A percentile compares a stretch with the other conserved stretches of the same genome.
Evolutionary conservation across 1,284 basidiomycete genomes (phyloP).

Genomic region (Ustilago nuda): DNA sequence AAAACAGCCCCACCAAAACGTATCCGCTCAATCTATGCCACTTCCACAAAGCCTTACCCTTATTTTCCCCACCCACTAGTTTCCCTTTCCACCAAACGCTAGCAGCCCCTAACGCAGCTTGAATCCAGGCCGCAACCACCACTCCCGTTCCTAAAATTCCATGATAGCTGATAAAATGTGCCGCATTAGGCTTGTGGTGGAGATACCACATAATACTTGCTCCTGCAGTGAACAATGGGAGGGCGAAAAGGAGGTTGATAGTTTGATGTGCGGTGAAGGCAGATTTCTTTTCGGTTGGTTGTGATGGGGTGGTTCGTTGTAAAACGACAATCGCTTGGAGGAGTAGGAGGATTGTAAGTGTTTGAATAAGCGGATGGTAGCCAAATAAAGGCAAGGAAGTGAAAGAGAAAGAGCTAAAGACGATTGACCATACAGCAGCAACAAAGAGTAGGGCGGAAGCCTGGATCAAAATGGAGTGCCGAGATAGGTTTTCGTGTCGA

Average conservation of each 20-base stretch:
- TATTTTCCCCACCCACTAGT: conserved; percentile 44
- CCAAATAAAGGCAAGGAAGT: conserved; percentile 53
- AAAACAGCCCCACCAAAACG: conserved; percentile 46
- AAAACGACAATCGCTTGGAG: conserved; percentile 56
- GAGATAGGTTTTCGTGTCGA: conserved; percentile 25
- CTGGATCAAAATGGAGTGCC: conserved; percentile 21
- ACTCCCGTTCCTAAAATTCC: conserved; percentile 49
- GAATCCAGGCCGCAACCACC: conserved; percentile 50
- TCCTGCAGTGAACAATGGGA: conserved; percentile 57
- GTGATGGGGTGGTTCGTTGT: conserved; percentile 40
- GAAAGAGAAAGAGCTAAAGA: conserved; percentile 36
- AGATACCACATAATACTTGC: conserved; percentile 63
- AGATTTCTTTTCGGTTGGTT: conserved; percentile 29
- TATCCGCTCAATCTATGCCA: conserved; percentile 54
- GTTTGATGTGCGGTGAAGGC: conserved; percentile 48
- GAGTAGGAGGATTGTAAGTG: conserved; percentile 47
- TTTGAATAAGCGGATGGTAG: conserved; percentile 59
- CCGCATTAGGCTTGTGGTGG: conserved; percentile 43
- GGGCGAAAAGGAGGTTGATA: conserved; percentile 47
- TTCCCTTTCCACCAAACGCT: conserved; percentile 54
- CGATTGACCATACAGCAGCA: conserved; percentile 49
- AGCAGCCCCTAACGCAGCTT: conserved; percentile 54
- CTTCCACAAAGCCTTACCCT: conserved; percentile 56
- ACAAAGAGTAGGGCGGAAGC: conserved; percentile 40
- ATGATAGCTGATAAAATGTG: conserved; percentile 59